Evolutionary conservation across 2,329 filamentous ascomycete species (phyloP).

Genomic region (Tolypocladium pustulatum): DNA sequence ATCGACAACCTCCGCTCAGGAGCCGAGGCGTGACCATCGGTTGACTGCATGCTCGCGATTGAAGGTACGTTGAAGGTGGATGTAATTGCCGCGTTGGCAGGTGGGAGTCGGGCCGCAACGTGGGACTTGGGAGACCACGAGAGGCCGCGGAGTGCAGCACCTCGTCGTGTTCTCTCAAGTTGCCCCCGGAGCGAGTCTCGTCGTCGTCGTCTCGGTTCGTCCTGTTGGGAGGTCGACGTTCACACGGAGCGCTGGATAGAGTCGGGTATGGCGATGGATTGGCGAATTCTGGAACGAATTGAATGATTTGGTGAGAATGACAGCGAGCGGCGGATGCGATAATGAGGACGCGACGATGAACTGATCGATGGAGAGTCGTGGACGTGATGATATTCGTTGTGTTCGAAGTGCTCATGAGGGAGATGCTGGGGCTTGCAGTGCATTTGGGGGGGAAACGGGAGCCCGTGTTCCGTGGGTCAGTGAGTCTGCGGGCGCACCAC

Average conservation of each 20-base stretch:
- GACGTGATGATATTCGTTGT: neutral
- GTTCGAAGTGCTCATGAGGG: neutral
- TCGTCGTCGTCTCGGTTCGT: neutral
- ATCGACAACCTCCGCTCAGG: slow-evolving; percentile 31
- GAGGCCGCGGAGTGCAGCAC: neutral
- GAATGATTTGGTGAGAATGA: neutral
- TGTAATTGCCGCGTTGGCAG: neutral
- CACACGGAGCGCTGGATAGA: neutral
- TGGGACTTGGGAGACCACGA: neutral
- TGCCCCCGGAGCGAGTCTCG: too few relatives aligned
- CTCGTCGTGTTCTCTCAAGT: neutral
- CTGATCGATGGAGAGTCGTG: neutral
- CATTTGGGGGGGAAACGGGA: neutral
- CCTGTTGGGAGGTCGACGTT: neutral
- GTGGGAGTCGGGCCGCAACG: neutral
- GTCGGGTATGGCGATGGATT: neutral
- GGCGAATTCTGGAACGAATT: neutral
- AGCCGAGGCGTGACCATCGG: slow-evolving; percentile 25
- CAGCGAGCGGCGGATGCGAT: neutral
- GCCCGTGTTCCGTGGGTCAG: neutral
- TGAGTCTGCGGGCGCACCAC: neutral
- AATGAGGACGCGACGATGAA: neutral
- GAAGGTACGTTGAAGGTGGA: neutral
- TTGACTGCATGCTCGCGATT: slow-evolving; percentile 27
- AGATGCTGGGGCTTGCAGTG: neutral